phyloP scores from a whole-genome alignment of 2,329 filamentous ascomycete species.

The Colletotrichum tamarilloi region DNA sequence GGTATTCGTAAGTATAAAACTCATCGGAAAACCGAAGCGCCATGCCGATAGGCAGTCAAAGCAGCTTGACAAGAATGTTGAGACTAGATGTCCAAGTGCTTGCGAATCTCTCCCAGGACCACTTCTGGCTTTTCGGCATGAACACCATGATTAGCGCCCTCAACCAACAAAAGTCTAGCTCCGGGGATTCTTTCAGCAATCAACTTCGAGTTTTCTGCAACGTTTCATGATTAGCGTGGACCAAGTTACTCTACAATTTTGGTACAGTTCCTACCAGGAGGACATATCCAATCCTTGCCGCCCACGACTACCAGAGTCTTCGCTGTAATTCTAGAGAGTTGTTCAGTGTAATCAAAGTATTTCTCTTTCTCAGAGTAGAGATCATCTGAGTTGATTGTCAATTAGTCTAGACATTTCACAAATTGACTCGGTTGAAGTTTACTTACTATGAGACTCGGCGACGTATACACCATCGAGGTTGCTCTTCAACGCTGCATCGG shows the following conservation, averaged over 20 bases:
- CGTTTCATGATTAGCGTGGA: background rate
- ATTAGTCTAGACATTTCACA: background rate
- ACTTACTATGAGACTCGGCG: constrained; percentile 49
- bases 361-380: constrained; percentile 49
- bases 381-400: constrained; percentile 41
- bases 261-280: constrained; percentile 40
- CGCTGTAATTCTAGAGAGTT: constrained; percentile 44
- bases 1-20: too few species aligned
- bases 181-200: constrained; percentile 43
- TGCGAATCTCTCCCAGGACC: constrained; percentile 42
- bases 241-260: background rate
- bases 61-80: too few species aligned
- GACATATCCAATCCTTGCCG: constrained; percentile 53
- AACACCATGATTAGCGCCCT: constrained; percentile 49
- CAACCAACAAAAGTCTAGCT: constrained; percentile 43
- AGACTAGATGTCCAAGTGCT: constrained; percentile 22
- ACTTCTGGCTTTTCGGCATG: constrained; percentile 47
- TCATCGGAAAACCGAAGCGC: too few species aligned
- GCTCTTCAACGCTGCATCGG: constrained; percentile 44
- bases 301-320: constrained; percentile 51
- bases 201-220: constrained; percentile 44
- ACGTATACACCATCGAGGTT: constrained; percentile 46
- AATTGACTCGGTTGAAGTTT: fast-evolving
- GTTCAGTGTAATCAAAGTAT: constrained; percentile 50
- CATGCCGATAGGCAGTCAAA: too few species aligned